A percentile compares a stretch with the other conserved stretches of the same genome.
Evolutionary conservation across 805 yeast genomes (phyloP).

Genomic region (Kluyveromyces lactis): DNA sequence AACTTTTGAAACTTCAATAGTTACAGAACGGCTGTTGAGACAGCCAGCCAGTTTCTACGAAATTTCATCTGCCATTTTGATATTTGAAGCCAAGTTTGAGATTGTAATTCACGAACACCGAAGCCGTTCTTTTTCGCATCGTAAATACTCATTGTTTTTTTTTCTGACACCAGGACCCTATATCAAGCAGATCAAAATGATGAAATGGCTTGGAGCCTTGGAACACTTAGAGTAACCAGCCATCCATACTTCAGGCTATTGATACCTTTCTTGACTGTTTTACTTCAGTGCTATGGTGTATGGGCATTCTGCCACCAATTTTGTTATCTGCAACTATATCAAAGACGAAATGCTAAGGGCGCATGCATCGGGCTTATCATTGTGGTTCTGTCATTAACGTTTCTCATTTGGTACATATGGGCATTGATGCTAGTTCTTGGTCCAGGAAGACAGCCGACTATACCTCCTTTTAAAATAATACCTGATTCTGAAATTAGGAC

Average conservation of each 20-base stretch:
- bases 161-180: too few relatives aligned
- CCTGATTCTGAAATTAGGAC: conserved; percentile 1
- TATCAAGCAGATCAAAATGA: too few relatives aligned
- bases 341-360: conserved; percentile 9
- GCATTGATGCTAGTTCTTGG: conserved; percentile 15
- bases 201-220: too few relatives aligned
- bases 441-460: conserved; percentile 21
- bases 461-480: conserved; percentile 19
- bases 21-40: too few relatives aligned
- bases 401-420: conserved; percentile 15
- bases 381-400: conserved; percentile 10
- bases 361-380: conserved; percentile 19
- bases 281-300: conserved; percentile 33
- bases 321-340: conserved; percentile 29
- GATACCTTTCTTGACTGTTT: conserved; percentile 26
- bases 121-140: too few relatives aligned
- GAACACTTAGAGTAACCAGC: too few relatives aligned
- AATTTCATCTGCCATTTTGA: too few relatives aligned
- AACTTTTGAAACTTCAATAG: too few relatives aligned
- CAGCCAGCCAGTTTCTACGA: too few relatives aligned
- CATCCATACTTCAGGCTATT: not conserved
- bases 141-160: too few relatives aligned
- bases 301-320: conserved; percentile 39
- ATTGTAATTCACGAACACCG: too few relatives aligned
- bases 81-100: too few relatives aligned